Base-by-base conservation (phyloP, 1,139 yeast genomes). In the Zygotorulaspora mrakii region DNA sequence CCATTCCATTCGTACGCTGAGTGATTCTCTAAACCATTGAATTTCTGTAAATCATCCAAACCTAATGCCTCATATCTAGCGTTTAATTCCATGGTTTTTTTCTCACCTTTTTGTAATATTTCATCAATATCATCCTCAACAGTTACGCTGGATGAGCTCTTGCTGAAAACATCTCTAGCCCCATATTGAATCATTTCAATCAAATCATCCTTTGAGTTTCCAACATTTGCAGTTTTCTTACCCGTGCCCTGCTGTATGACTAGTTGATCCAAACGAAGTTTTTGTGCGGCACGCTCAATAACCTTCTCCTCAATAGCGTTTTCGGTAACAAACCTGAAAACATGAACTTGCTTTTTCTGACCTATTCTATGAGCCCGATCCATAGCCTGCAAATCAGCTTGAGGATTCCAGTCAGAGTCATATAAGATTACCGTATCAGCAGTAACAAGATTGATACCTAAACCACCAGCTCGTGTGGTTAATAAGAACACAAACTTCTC, bases 1-100 rank as follows among this genome's bases (percentile, higher is more conserved):
- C 98, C 98, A 57, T 91, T 88, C 98, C 98, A 91, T 62, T 89
- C 96, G 63, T 89, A 91, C 0, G 96, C 91, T 2, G 95, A 86
- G 24, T 78, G 78, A 52, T 88, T 96, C 11, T 88, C 71, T 16
- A 58, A 35, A 5, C 59, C 66, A 33, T 59, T 56, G 55, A 81
- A 82, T 55, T 82, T 82, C 54, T 83, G 94, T 43, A 83, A 68
- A 38, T 87, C 94, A 62, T 79, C 86, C 43, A 83, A 68, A 41
- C 87, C 84, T 37, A 83, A 68, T 35, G 79, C 73, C 11, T 78
- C 74, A 55, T 79, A 83, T 57, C 79, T 79, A 29, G 76, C 69
- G 52, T 78, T 79, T 48, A 84, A 67, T 55, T 78, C 76, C 35
- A 68, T 66, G 0, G 94, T 82, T 50, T 77, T 82, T 33, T 65